Conservation (phyloP, 2,329 filamentous ascomycete species). For the Fusarium sp. region DNA sequence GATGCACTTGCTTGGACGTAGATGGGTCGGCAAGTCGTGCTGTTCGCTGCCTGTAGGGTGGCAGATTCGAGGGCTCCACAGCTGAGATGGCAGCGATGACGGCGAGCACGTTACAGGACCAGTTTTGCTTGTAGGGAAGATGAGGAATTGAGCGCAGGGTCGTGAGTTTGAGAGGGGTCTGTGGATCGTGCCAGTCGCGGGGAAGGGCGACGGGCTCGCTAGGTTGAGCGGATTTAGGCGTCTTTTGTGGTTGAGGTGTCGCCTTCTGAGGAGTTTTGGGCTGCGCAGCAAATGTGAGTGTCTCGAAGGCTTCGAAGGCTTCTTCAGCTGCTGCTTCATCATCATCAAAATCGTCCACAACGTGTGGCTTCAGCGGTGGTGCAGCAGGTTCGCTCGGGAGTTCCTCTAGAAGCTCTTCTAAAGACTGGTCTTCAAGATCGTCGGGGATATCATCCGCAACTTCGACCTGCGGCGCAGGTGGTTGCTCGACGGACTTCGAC, state of each 20-base stretch:
- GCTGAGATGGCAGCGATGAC: conserved; percentile 62
- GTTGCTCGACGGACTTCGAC: neutral
- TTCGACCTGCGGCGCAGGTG: neutral
- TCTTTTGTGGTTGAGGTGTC: conserved; percentile 8
- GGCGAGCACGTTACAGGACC: conserved; percentile 67
- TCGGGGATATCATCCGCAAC: neutral
- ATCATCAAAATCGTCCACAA: conserved; percentile 2
- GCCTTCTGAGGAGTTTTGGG: conserved; percentile 22
- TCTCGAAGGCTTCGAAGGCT: conserved; percentile 55
- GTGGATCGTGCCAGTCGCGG: conserved; percentile 57
- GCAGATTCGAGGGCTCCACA: conserved; percentile 62
- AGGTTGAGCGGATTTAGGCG: conserved; percentile 40
- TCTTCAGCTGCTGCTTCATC: conserved; percentile 50
- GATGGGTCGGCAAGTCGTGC: conserved; percentile 65
- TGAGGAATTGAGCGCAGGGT: conserved; percentile 62
- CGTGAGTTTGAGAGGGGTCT: conserved; percentile 64
- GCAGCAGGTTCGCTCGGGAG: neutral
- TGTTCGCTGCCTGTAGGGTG: conserved; percentile 64
- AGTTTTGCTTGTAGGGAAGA: conserved; percentile 69
- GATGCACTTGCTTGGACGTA: conserved; percentile 63
- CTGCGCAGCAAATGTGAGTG: conserved; percentile 47
- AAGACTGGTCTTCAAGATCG: neutral
- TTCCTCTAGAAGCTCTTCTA: neutral
- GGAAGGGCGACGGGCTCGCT: conserved; percentile 54
- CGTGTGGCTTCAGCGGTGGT: neutral